These are phyloP conservation scores for Cordia subcordata DNA, from an alignment of 257 asterid genomes.

Conservation along the genomic window DNA sequence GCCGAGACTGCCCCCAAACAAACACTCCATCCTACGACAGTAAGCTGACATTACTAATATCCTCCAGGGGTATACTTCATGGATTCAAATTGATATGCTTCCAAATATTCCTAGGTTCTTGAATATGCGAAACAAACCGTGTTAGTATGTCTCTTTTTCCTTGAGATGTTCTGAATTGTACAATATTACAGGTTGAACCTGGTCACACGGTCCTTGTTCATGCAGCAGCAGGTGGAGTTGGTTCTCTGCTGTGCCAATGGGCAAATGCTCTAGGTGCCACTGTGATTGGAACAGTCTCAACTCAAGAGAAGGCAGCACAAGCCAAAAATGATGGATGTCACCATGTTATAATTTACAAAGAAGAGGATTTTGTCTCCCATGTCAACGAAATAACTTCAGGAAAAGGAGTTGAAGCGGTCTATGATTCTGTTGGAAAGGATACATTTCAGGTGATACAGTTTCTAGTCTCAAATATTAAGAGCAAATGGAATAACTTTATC, in stretches of 20 bases:
- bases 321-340: conserved; percentile 95
- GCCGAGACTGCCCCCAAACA: too few species aligned
- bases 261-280: conserved; percentile 90
- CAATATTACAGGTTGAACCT: conserved; percentile 54
- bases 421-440: conserved; percentile 98
- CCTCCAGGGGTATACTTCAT: too few species aligned
- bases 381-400: conserved; percentile 91
- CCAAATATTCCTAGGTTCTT: too few species aligned
- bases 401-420: conserved; percentile 91
- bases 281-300: conserved; percentile 92
- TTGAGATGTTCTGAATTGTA: neutral
- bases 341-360: conserved; percentile 72
- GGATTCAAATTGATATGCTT: too few species aligned
- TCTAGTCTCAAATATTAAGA: neutral
- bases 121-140: neutral
- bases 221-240: conserved; percentile 99
- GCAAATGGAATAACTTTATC: neutral
- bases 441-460: conserved; percentile 65
- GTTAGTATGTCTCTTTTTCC: too few species aligned
- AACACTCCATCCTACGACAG: too few species aligned
- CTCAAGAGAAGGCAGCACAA: conserved; percentile 80
- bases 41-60: too few species aligned
- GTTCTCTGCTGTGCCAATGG: conserved; percentile 97
- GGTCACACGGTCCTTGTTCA: conserved; percentile 89
- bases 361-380: conserved; percentile 72